These are phyloP conservation scores for Haberlea rhodopensis DNA, from an alignment of 257 asterid species.

Conservation along the genomic window DNA sequence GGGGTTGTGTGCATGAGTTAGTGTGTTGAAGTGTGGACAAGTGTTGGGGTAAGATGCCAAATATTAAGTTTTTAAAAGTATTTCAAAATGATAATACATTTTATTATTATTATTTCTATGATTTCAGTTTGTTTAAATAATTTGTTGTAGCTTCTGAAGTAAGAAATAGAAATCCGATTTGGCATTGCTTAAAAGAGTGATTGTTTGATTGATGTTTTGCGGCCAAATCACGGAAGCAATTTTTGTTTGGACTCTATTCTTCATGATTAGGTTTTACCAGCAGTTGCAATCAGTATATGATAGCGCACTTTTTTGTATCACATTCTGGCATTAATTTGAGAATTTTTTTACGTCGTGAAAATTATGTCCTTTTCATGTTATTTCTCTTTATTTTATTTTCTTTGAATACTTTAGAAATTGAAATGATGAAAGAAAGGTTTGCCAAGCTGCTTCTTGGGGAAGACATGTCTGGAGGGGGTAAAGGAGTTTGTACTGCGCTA, in stretches of 20 bases:
- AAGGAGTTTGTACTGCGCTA: conserved; percentile 90
- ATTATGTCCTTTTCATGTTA: conserved; percentile 1
- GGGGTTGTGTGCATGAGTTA: no score
- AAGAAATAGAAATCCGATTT: background rate
- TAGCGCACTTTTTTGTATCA: background rate
- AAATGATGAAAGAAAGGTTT: conserved; percentile 91
- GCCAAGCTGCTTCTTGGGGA: conserved; percentile 94
- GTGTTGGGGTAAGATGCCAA: no score
- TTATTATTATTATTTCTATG: no score
- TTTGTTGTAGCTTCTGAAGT: conserved; percentile 7
- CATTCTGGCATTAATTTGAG: background rate
- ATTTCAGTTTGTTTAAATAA: no score
- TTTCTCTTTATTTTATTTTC: conserved; percentile 1
- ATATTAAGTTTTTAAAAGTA: no score
- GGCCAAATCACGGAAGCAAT: background rate
- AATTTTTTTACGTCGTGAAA: background rate
- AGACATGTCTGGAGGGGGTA: conserved; percentile 99
- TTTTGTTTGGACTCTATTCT: conserved; percentile 16
- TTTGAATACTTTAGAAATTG: conserved; percentile 48
- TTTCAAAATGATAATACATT: no score
- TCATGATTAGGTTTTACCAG: background rate
- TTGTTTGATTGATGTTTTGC: background rate
- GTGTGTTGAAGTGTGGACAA: no score
- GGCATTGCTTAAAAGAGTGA: background rate
- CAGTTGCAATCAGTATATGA: background rate